Base-by-base conservation (phyloP, 768 basidiomycete species). In the Megacollybia marginata region DNA sequence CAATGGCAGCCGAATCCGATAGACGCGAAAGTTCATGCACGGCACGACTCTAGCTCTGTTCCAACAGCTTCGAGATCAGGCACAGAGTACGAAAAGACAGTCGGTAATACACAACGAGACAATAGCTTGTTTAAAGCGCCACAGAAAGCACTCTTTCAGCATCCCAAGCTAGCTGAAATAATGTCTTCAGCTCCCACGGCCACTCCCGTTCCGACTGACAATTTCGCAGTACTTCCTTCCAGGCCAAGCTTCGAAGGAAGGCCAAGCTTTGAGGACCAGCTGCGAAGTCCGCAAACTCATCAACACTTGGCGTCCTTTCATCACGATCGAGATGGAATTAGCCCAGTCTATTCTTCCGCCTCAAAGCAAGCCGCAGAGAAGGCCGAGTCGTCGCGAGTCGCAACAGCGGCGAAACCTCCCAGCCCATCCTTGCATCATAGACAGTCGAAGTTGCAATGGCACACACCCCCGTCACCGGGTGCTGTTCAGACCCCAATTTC, bases 141-240 rank as follows among this genome's bases (percentile, higher is more conserved):
- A 28, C 23, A 28, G 23, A 28, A 28, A 28, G 23, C 23, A 28
- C 57, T 63, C 51, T 69, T 64, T 42, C 60, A 63, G 6, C 62
- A 66, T 51, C 64, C 64, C n/a, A 55, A 54, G 50, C 48, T 69
- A 35, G 67, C 66, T 31, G 69, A 70, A 48, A 51, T 70, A 9
- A 55, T 70, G 38, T 69, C 65, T 5, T 40, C 38, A 2, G 8
- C 4, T 15, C 38, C 38, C 8, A 40, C 35, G 16, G 35, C 38
- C 18, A 40, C 38, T 18, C 38, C 38, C 15, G 38, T 18, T 40
- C 8, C 18, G 13, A 13, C 38, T 40, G 38, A 13, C 38, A 40
- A 40, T 5, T 8, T 15, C 18, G 38, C 13, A 15, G 13, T 8
- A 18, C 38, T 18, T 40, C 38, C 15, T 15, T 13, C 38, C 38